Evolutionary conservation across 305 asterid species (phyloP).

Genomic region (Rubia tinctorum): DNA sequence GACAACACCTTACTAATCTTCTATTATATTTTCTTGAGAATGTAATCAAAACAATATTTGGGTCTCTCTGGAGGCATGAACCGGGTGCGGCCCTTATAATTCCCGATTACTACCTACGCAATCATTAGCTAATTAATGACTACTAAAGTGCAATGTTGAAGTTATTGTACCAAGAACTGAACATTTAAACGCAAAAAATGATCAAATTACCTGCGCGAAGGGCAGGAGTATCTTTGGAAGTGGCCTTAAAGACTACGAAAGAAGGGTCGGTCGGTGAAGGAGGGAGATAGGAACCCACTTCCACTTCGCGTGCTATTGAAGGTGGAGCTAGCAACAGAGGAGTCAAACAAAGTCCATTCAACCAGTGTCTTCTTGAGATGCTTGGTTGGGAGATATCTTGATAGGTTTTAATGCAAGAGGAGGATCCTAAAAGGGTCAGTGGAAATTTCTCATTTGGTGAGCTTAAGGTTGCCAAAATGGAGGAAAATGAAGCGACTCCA

Average conservation of each 20-base stretch:
- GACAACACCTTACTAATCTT: neutral
- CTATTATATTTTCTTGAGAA: neutral
- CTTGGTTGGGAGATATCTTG: slow-evolving; percentile 22
- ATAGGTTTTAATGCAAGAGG: slow-evolving; percentile 26
- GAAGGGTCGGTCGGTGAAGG: slow-evolving; percentile 61
- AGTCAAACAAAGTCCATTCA: slow-evolving; percentile 49
- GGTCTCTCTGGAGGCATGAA: neutral
- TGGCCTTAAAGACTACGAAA: slow-evolving; percentile 83
- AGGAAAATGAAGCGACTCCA: slow-evolving; percentile 28
- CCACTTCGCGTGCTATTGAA: slow-evolving; percentile 60
- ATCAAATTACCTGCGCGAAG: slow-evolving; percentile 85
- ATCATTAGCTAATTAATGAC: neutral
- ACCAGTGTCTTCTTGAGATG: slow-evolving; percentile 54
- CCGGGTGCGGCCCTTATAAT: no score
- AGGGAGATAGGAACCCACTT: slow-evolving; percentile 79
- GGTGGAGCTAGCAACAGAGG: slow-evolving; percentile 47
- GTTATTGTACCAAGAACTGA: no score
- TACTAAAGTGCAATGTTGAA: neutral
- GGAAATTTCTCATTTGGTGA: slow-evolving; percentile 25
- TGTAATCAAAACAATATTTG: neutral
- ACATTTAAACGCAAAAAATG: no score
- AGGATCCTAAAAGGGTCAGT: slow-evolving; percentile 16
- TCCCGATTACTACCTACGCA: no score
- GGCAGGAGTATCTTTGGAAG: slow-evolving; percentile 89
- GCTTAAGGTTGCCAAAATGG: slow-evolving; percentile 26